Conservation (phyloP, 2,329 filamentous ascomycete genomes). For the Podosphaera aphanis region DNA sequence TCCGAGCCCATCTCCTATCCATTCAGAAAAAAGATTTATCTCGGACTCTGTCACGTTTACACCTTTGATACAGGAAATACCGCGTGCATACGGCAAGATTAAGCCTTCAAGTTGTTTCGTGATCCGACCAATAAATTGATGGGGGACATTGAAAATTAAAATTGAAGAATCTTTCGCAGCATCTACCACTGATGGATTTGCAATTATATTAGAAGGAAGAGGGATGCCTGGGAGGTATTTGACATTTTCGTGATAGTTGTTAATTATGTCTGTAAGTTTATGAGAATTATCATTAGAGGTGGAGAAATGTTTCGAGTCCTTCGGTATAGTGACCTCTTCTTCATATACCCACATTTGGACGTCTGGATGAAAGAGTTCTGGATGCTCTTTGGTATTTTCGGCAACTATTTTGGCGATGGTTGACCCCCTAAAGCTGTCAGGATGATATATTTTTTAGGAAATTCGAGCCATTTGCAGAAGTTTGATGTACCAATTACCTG, state of each 20-base stretch:
- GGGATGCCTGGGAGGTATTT: slow-evolving; percentile 87
- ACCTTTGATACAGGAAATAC: slow-evolving; percentile 95
- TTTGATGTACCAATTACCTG: slow-evolving; percentile 64
- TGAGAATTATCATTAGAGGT: slow-evolving; percentile 40
- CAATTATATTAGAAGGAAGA: slow-evolving; percentile 61
- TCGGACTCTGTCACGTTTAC: slow-evolving; percentile 76
- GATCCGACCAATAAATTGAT: slow-evolving; percentile 80
- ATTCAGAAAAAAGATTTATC: slow-evolving; percentile 79
- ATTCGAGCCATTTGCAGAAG: background rate
- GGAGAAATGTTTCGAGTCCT: slow-evolving; percentile 52
- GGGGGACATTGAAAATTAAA: slow-evolving; percentile 85
- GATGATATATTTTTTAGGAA: slow-evolving; percentile 1
- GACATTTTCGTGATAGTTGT: slow-evolving; percentile 80
- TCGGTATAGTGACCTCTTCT: slow-evolving; percentile 57
- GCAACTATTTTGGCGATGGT: slow-evolving; percentile 94
- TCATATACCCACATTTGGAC: slow-evolving; percentile 99
- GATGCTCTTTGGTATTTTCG: slow-evolving; percentile 63
- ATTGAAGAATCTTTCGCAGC: slow-evolving; percentile 69
- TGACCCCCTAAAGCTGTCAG: slow-evolving; percentile 44
- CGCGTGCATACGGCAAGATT: slow-evolving; percentile 75
- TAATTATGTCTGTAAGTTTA: slow-evolving; percentile 82
- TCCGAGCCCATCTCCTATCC: slow-evolving; percentile 69
- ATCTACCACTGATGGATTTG: slow-evolving; percentile 59
- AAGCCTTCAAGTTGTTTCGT: slow-evolving; percentile 69
- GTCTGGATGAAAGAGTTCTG: slow-evolving; percentile 60